phyloP scores from a whole-genome alignment of 75 land plant genomes.

The Picea sitchensis region DNA sequence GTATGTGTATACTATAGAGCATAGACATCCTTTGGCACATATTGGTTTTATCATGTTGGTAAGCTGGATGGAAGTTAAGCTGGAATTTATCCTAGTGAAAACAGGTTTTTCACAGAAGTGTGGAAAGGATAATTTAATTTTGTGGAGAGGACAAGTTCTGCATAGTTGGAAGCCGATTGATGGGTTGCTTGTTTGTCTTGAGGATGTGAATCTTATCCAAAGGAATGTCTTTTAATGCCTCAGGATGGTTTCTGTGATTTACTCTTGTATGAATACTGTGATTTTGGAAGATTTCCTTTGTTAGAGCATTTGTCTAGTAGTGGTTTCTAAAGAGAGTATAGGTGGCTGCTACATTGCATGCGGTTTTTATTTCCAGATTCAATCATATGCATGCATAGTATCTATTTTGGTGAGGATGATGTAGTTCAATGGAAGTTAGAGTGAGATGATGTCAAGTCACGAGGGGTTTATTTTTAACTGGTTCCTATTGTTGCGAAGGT shows the following conservation, averaged over 20 bases:
- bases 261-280: background rate
- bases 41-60: background rate
- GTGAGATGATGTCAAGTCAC: no score
- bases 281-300: no score
- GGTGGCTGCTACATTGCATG: no score
- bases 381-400: no score
- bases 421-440: no score
- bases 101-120: background rate
- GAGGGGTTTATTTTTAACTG: no score
- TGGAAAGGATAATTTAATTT: background rate
- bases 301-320: no score
- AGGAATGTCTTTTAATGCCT: background rate
- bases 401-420: no score
- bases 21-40: background rate
- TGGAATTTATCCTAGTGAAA: background rate
- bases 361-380: no score
- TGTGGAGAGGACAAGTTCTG: background rate
- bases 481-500: no score
- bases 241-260: background rate
- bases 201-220: background rate
- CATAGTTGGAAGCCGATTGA: background rate
- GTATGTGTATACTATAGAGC: background rate
- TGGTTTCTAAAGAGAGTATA: no score
- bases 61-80: background rate
- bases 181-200: background rate